Conservation (phyloP, 257 asterid species). For the Buddleja alternifolia region DNA sequence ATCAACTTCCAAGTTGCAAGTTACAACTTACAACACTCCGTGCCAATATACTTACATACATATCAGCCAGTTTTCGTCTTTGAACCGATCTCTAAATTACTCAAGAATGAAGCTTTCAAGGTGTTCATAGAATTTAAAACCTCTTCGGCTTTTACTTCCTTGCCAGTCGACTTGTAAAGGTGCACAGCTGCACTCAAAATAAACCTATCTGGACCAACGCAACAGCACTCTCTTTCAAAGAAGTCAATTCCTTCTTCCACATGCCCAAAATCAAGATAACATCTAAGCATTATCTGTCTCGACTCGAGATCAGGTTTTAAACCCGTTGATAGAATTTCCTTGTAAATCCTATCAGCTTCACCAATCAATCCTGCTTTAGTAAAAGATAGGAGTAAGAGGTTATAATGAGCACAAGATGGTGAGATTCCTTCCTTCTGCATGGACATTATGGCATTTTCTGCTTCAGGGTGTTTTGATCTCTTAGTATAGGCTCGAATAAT, state of each 20-base stretch:
- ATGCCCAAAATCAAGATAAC: constrained; percentile 65
- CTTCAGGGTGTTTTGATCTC: constrained; percentile 51
- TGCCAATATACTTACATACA: neutral
- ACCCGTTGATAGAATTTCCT: constrained; percentile 40
- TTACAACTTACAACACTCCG: too few relatives aligned
- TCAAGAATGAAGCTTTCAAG: constrained; percentile 50
- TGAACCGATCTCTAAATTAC: constrained; percentile 63
- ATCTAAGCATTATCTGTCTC: constrained; percentile 64
- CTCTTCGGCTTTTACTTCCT: constrained; percentile 48
- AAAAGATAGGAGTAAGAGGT: constrained; percentile 54
- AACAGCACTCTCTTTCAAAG: constrained; percentile 57
- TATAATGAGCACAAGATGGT: constrained; percentile 64
- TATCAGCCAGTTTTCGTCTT: constrained; percentile 30
- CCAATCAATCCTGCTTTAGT: constrained; percentile 55
- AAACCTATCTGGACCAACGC: constrained; percentile 57
- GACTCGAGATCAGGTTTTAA: constrained; percentile 57
- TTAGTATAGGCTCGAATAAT: constrained; percentile 63
- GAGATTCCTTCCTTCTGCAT: constrained; percentile 78
- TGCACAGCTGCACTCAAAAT: constrained; percentile 75
- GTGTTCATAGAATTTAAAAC: constrained; percentile 47
- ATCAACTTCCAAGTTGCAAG: too few relatives aligned
- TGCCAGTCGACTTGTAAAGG: constrained; percentile 57
- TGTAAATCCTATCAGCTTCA: constrained; percentile 68
- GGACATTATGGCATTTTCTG: constrained; percentile 50
- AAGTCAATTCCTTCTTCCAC: constrained; percentile 69